Evolutionary conservation across 108 stramenopile species (phyloP), one percentile per base, ranked within the genome.

Genomic region (Stephanodiscus minutulus): DNA sequence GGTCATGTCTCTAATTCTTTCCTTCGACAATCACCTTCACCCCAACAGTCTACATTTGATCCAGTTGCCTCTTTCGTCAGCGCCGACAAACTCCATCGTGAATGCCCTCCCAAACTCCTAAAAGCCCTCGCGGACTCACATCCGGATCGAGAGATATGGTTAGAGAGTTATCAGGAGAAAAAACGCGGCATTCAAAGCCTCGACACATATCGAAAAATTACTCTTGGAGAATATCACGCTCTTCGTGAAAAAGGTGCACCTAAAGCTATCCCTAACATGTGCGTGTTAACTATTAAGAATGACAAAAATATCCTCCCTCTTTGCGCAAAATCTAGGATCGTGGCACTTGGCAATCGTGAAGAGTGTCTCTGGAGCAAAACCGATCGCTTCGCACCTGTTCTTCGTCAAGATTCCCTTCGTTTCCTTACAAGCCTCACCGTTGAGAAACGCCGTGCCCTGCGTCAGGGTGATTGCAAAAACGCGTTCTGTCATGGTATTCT

Each of bases 391-490:
- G 31, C 31, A 5, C 31, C 31, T 33, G 31, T 33, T 33, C 31
- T 33, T 5, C 31, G 31, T 33, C 31, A 33, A 5, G 31, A 33
- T 33, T 33, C 31, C 5, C 31, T 33, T 33, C 31, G 15, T 5
- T 33, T 33, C 31, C 31, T 33, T 2, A 33, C 31, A 4, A 33
- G 31, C 31, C 31, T 33, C 5, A 5, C 31, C 3, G 31, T 33
- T 2, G 31, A 33, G 31, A 33, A 33, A 5, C 31, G 31, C 2
- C 31, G 31, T 5, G 31, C 31, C 5, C 31, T 62, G 8, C 43
- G 64, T 54, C 72, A 72, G 39, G 61, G 62, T 4, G 72, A 72
- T 36, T 52, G 48, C 35, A 72, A 72, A 20, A 72, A 72, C 27
- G 72, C 72, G 11, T 72, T 72, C 50, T 72, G 72, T 31, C 46